Evolutionary conservation across 2,329 filamentous ascomycete species (phyloP).

Genomic region (Clonostachys byssicola): DNA sequence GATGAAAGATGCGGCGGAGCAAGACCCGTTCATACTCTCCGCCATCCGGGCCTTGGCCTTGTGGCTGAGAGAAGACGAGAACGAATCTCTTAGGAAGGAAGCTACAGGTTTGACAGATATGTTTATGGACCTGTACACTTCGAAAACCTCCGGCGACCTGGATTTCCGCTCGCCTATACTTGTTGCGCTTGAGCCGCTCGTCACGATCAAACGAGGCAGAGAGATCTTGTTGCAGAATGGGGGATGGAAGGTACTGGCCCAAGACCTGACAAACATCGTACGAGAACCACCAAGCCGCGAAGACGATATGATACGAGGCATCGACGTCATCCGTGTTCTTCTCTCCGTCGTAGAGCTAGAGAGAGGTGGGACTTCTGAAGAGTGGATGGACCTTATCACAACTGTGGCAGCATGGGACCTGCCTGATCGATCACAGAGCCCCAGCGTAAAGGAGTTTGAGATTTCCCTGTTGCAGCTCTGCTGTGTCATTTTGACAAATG

Average conservation of each 20-base stretch:
- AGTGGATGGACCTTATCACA: conserved; percentile 54
- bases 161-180: conserved; percentile 56
- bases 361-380: conserved; percentile 37
- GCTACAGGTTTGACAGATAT: conserved; percentile 58
- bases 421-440: conserved; percentile 16
- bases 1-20: conserved; percentile 36
- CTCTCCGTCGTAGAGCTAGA: conserved; percentile 46
- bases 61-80: conserved; percentile 69
- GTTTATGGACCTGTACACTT: conserved; percentile 57
- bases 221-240: conserved; percentile 42
- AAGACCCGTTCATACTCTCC: conserved; percentile 57
- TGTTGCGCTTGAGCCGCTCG: conserved; percentile 54
- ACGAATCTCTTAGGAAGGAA: conserved; percentile 50
- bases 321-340: conserved; percentile 52
- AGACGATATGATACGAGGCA: conserved; percentile 34
- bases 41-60: conserved; percentile 54
- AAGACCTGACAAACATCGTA: conserved; percentile 36
- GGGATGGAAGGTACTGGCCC: conserved; percentile 49
- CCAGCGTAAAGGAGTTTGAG: conserved; percentile 39
- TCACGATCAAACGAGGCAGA: conserved; percentile 41
- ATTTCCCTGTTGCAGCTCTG: conserved; percentile 53
- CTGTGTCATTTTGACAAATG: conserved; percentile 42
- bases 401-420: conserved; percentile 42
- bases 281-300: conserved; percentile 10
- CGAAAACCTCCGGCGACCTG: conserved; percentile 23